Percentiles rank a stretch among this genome's conserved stretches.
Conservation (phyloP, 371 early-diverging fungal genomes). For the Rhizopus sp. region DNA sequence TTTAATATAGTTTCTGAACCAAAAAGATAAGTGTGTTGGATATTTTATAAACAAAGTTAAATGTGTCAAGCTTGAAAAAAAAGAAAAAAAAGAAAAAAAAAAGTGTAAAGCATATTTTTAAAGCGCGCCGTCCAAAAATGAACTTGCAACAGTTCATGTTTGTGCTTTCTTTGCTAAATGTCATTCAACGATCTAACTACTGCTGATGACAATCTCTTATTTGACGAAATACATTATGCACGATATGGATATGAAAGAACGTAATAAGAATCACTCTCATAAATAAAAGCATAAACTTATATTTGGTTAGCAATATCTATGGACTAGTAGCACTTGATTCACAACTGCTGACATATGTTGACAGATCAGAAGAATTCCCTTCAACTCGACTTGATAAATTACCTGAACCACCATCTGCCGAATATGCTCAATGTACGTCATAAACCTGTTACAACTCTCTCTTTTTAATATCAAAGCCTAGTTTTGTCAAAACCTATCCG, state of each 20-base stretch:
- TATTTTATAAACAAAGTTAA: too few species aligned
- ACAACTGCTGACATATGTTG: constrained; percentile 37
- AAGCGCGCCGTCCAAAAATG: too few species aligned
- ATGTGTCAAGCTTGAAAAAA: too few species aligned
- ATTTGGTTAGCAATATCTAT: constrained; percentile 42
- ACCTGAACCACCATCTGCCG: constrained; percentile 21
- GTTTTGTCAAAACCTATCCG: constrained; percentile 28
- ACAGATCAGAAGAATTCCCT: constrained; percentile 46
- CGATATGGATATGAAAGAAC: constrained; percentile 51
- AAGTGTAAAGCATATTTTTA: too few species aligned
- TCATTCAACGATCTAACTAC: constrained; percentile 13
- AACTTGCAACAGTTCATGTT: neutral
- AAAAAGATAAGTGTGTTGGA: too few species aligned
- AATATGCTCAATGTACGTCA: constrained; percentile 24
- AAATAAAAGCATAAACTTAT: neutral
- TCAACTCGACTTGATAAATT: constrained; percentile 41
- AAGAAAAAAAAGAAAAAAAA: too few species aligned
- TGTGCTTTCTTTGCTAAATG: constrained; percentile 5
- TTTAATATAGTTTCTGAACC: too few species aligned
- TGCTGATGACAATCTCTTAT: constrained; percentile 35
- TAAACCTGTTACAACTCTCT: neutral
- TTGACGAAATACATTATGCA: constrained; percentile 52
- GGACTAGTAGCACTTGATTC: constrained; percentile 42
- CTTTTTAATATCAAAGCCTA: neutral
- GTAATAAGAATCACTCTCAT: constrained; percentile 21